Percentiles rank a stretch among this genome's conserved stretches.
phyloP scores from a whole-genome alignment of 2,329 filamentous ascomycete species.

The Hypoxylon sp. region DNA sequence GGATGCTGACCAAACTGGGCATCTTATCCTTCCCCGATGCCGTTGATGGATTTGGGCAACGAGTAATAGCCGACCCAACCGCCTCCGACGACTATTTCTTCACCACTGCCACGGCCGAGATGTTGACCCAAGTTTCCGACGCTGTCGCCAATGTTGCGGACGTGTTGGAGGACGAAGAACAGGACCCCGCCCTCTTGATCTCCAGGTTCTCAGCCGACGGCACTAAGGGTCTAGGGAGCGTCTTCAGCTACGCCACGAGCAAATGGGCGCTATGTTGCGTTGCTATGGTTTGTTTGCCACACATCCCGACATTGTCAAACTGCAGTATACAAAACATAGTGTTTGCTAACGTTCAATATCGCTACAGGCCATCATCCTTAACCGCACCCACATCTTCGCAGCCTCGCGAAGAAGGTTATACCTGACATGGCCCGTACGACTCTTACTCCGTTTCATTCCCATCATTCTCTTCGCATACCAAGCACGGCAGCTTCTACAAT shows the following conservation, averaged over 20 bases:
- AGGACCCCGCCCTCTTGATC: slow-evolving; percentile 59
- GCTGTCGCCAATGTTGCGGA: slow-evolving; percentile 58
- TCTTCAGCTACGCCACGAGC: slow-evolving; percentile 92
- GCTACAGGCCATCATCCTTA: slow-evolving; percentile 81
- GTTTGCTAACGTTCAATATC: slow-evolving; percentile 33
- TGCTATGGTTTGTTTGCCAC: slow-evolving; percentile 70
- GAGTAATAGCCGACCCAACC: slow-evolving; percentile 56
- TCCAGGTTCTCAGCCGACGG: slow-evolving; percentile 71
- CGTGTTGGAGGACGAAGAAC: slow-evolving; percentile 61
- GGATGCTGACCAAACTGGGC: slow-evolving; percentile 74
- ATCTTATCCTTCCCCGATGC: slow-evolving; percentile 73
- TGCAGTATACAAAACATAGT: not conserved
- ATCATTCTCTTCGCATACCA: slow-evolving; percentile 80
- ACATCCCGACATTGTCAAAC: not conserved
- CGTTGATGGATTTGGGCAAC: slow-evolving; percentile 72
- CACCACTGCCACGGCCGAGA: slow-evolving; percentile 65
- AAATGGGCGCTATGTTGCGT: slow-evolving; percentile 94
- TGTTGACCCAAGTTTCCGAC: slow-evolving; percentile 59
- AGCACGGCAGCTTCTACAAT: slow-evolving; percentile 79
- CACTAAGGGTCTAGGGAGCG: slow-evolving; percentile 81
- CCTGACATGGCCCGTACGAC: slow-evolving; percentile 79
- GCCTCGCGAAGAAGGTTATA: slow-evolving; percentile 86
- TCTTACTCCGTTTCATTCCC: slow-evolving; percentile 79
- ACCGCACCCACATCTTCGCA: slow-evolving; percentile 93
- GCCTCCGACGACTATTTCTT: slow-evolving; percentile 56